A percentile compares a stretch with the other conserved stretches of the same genome.
Conservation (phyloP, 139 green algal genomes). For the Picochlorum sp. region DNA sequence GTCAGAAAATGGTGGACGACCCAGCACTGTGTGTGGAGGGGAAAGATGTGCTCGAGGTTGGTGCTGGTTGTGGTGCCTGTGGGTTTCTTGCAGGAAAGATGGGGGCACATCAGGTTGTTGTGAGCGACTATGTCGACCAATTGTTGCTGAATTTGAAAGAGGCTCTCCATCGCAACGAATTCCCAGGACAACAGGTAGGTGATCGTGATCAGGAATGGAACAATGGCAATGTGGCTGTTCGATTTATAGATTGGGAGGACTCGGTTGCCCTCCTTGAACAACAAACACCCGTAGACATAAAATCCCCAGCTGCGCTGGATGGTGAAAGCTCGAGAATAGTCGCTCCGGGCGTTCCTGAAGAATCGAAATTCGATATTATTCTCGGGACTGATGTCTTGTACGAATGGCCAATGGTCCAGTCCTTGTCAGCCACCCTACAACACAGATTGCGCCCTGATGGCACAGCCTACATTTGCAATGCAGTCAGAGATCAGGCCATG, state of each 20-base stretch:
- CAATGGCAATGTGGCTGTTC: constrained; percentile 42
- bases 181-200: not conserved
- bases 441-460: constrained; percentile 43
- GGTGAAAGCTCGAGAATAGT: not conserved
- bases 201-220: constrained; percentile 30
- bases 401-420: constrained; percentile 34
- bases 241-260: constrained; percentile 51
- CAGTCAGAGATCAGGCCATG: constrained; percentile 47
- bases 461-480: constrained; percentile 46
- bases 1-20: constrained; percentile 17
- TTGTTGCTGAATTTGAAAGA: constrained; percentile 55
- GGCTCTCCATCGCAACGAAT: constrained; percentile 16
- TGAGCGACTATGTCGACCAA: constrained; percentile 59
- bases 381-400: constrained; percentile 73
- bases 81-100: constrained; percentile 66
- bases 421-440: constrained; percentile 48
- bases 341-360: constrained; percentile 19
- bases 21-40: constrained; percentile 34
- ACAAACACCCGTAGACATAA: not conserved
- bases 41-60: constrained; percentile 66
- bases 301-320: not conserved
- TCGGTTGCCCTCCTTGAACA: constrained; percentile 1
- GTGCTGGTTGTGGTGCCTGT: constrained; percentile 59
- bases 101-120: constrained; percentile 45
- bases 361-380: constrained; percentile 48